These are phyloP conservation scores for Lodderomyces oxycetoniae DNA, from an alignment of 1,139 yeast species.

Conservation along the genomic window DNA sequence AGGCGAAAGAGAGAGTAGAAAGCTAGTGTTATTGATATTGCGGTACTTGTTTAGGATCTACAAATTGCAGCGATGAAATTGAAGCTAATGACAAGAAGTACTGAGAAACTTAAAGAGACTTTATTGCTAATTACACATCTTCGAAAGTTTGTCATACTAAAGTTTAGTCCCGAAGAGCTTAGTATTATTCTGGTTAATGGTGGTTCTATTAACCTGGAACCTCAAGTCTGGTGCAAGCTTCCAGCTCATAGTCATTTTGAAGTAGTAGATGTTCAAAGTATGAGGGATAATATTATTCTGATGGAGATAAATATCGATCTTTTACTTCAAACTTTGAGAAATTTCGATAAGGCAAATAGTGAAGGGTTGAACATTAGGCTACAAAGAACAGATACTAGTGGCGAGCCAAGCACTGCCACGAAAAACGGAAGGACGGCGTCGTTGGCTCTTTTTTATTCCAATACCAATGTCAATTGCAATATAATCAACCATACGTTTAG, in stretches of 20 bases:
- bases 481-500: constrained; percentile 54
- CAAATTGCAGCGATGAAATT: constrained; percentile 28
- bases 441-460: constrained; percentile 47
- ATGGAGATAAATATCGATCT: constrained; percentile 56
- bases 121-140: constrained; percentile 28
- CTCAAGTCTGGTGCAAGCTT: constrained; percentile 60
- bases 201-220: constrained; percentile 42
- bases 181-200: constrained; percentile 45
- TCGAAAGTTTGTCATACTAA: constrained; percentile 32
- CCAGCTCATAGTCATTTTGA: constrained; percentile 42
- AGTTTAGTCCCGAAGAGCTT: constrained; percentile 46
- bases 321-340: constrained; percentile 48
- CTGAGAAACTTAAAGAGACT: constrained; percentile 27
- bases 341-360: constrained; percentile 49
- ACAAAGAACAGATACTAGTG: constrained; percentile 41
- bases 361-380: constrained; percentile 50
- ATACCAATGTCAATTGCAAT: constrained; percentile 27
- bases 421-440: constrained; percentile 43
- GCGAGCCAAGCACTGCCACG: constrained; percentile 21
- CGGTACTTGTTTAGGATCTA: too few species aligned
- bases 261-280: constrained; percentile 42
- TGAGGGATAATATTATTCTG: constrained; percentile 46
- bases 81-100: constrained; percentile 28
- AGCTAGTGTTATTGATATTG: too few species aligned
- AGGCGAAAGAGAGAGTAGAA: too few species aligned